Conservation (phyloP, 2,329 filamentous ascomycete genomes). For the Colletotrichum zoysiae region DNA sequence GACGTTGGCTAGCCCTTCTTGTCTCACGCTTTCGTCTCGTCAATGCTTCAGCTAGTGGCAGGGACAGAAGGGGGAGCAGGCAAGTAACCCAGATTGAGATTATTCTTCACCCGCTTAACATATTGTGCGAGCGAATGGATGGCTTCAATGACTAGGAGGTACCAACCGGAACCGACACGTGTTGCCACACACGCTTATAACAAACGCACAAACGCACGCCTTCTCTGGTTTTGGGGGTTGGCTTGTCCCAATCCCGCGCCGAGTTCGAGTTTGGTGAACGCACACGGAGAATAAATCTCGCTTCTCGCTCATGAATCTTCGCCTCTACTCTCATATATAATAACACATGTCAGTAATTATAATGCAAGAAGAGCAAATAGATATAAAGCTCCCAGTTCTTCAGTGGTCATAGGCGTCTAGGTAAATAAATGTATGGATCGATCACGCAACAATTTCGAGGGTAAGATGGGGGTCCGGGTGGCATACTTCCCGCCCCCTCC, state of each 20-base stretch:
- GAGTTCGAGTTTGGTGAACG: neutral
- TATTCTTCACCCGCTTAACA: neutral
- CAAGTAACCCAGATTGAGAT: neutral
- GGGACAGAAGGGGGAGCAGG: neutral
- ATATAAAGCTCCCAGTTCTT: neutral
- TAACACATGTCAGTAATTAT: too few species aligned
- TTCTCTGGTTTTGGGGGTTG: neutral
- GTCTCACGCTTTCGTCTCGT: slow-evolving; percentile 6
- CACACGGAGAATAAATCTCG: too few species aligned
- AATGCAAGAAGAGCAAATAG: neutral
- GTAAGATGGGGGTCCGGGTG: neutral
- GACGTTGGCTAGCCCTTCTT: neutral
- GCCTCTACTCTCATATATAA: neutral
- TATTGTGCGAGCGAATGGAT: neutral
- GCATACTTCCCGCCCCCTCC: neutral
- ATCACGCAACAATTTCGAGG: neutral
- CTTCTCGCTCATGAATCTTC: neutral
- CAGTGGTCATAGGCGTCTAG: neutral
- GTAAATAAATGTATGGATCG: slow-evolving; percentile 1
- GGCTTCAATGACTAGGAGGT: neutral
- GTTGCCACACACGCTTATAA: neutral
- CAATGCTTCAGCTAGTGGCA: slow-evolving; percentile 20
- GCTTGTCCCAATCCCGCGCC: neutral
- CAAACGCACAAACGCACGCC: neutral
- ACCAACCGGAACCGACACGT: neutral